Base-by-base conservation (phyloP, 1,284 basidiomycete species). In the Malassezia restricta region DNA sequence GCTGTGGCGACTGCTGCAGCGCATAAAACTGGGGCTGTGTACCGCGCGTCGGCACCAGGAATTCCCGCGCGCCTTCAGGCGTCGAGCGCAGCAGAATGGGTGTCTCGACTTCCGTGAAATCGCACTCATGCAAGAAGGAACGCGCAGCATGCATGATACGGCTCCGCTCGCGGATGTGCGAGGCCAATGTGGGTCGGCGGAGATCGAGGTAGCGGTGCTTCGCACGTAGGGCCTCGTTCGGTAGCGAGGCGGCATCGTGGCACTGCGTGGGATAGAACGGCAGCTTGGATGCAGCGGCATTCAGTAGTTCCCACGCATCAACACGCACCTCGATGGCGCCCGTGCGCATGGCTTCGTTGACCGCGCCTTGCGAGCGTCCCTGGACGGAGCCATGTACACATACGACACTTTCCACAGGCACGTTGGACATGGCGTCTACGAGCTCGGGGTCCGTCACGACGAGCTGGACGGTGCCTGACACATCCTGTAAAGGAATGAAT, bases 1-100 rank as follows among this genome's bases (percentile, higher is more conserved):
- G 90, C 73, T 95, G 91, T 1, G 90, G 91, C 0, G 88, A 92
- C 75, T 95, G 90, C 11, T 87, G 84, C 40, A 95, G 79, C 0
- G 90, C 87, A 71, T 90, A 95, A 74, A 92, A 94, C 28, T 79
- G 76, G 3, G 89, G 78, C 0, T 37, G 31, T 27, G 43, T 35
- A 56, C 49, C 39, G 43, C 91, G 83, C n/a, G 85, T 82, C 29
- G 91, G 90, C 38, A 95, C 90, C 40, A 95, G 81, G 70, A 89
- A 95, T 71, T 95, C 91, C 57, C 90, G 80, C 0, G 90, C 90
- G 29, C 91, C 90, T 76, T 95, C 91, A 1, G 89, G 88, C 2
- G 89, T 86, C 2, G 88, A 92, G 68, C 86, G 84, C 35, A 95
- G 80, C n/a, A 95, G 78, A 50, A 91, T 79, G 12, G 90, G 91